phyloP scores from a whole-genome alignment of 768 basidiomycete species.

The Boletus eberwhitei region DNA sequence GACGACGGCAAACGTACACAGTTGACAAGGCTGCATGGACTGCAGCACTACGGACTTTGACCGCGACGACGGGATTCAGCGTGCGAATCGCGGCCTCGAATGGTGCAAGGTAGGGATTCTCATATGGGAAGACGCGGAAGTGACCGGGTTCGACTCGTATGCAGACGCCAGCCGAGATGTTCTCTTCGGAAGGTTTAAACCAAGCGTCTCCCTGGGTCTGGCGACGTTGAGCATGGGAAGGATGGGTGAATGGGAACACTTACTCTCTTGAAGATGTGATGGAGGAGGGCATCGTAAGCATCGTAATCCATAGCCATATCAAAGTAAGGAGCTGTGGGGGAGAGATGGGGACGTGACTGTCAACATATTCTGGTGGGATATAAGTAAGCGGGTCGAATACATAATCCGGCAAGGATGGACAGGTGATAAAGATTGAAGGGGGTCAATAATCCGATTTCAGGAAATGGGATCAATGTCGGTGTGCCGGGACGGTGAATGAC shows the following conservation, averaged over 20 bases:
- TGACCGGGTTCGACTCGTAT: conserved; percentile 63
- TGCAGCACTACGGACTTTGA: conserved; percentile 76
- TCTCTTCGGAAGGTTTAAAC: conserved; percentile 85
- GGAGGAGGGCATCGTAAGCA: conserved; percentile 73
- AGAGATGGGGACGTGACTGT: conserved; percentile 1
- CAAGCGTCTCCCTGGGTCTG: conserved; percentile 82
- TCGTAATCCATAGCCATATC: conserved; percentile 53
- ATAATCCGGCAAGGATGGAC: conserved; percentile 2
- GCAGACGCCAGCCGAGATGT: conserved; percentile 75
- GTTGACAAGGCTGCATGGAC: conserved; percentile 74
- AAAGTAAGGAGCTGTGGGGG: background rate
- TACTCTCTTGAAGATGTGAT: conserved; percentile 76
- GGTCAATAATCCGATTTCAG: conserved; percentile 7
- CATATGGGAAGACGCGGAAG: conserved; percentile 83
- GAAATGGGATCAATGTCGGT: background rate
- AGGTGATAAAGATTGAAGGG: background rate
- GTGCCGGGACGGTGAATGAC: background rate
- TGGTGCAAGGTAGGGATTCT: conserved; percentile 73
- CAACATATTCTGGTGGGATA: background rate
- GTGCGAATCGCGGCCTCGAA: conserved; percentile 76
- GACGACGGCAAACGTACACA: conserved; percentile 45
- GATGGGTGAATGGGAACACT: conserved; percentile 17
- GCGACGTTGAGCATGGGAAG: background rate
- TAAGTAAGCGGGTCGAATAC: conserved; percentile 23
- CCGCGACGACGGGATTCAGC: conserved; percentile 82